Base-by-base conservation (phyloP, 2,329 filamentous ascomycete species). In the Trichoderma brevicompactum region DNA sequence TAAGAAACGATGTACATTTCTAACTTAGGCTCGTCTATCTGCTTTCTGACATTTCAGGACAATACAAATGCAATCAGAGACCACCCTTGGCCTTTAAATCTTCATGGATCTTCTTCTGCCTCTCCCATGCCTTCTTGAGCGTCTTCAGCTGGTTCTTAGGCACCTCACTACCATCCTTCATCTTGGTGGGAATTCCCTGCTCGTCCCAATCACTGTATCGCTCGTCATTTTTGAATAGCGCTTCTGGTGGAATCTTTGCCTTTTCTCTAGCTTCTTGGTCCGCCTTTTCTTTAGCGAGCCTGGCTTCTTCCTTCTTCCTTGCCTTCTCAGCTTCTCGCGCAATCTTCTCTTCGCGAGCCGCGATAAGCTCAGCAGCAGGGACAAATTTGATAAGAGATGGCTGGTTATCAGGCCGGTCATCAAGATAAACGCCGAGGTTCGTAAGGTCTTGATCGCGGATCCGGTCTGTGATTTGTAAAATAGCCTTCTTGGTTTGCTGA, bases 61-160 rank as follows among this genome's bases (percentile, higher is more conserved):
- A 28, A 28, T 28, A 5, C 9, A 41, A n/a, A 40, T 41, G 19
- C 5, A 15, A 34, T 10, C 36, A 65, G 7, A 65, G 65, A 3
- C 61, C 65, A 43, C 65, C 75, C 69, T 77, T 78, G 15, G 74
- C 74, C 69, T 77, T 77, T 38, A 77, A 68, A 67, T 89, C 87
- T 68, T 94, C 89, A 75, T 94, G 89, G 66, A 86, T 76, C 83
- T 94, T 96, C 83, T 93, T 95, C 81, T 97, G 94, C 75, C 84
- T 88, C 71, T 96, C 91, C 92, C 92, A 96, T 64, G 92, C 89
- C 82, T 97, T 97, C 79, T 83, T 89, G 71, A 97, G 77, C 81
- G 92, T 94, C 84, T 97, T 97, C 58, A 80, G 74, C 73, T 88
- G 86, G 66, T 85, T 90, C 82, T 97, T 97, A 5, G 91, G 85